Conservation (phyloP, 257 asterid genomes). For the Lantana camara region DNA sequence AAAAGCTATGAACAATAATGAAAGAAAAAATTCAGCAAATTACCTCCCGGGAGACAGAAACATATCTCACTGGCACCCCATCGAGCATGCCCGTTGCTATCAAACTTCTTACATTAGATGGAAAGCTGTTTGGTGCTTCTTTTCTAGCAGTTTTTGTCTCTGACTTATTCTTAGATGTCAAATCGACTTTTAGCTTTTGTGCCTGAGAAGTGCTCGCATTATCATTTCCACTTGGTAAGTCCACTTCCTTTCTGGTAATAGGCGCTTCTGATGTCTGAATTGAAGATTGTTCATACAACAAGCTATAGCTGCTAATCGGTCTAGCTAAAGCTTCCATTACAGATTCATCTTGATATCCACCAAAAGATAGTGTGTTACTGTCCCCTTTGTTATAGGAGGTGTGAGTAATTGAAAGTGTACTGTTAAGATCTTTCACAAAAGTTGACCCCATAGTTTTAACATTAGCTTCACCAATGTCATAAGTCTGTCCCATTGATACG, state of each 20-base stretch:
- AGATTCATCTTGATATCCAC: constrained; percentile 70
- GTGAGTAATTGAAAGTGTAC: constrained; percentile 39
- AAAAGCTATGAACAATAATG: constrained; percentile 4
- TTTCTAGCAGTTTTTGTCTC: constrained; percentile 67
- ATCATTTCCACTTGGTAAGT: constrained; percentile 37
- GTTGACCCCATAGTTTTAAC: constrained; percentile 42
- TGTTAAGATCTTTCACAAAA: constrained; percentile 50
- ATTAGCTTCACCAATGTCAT: constrained; percentile 52
- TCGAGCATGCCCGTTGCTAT: constrained; percentile 93
- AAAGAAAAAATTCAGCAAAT: constrained; percentile 12
- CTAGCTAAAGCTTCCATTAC: constrained; percentile 57
- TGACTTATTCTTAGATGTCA: constrained; percentile 47
- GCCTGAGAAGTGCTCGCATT: constrained; percentile 37
- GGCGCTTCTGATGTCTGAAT: constrained; percentile 50
- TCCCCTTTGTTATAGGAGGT: constrained; percentile 57
- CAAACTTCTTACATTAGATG: constrained; percentile 93
- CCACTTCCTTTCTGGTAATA: constrained; percentile 42
- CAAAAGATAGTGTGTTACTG: constrained; percentile 48
- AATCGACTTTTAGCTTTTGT: constrained; percentile 49
- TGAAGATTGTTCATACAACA: constrained; percentile 65
- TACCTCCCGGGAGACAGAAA: constrained; percentile 81
- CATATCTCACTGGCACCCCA: constrained; percentile 85
- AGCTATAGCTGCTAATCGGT: constrained; percentile 63
- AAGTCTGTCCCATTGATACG: constrained; percentile 56
- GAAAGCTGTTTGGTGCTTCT: constrained; percentile 95